Evolutionary conservation across 2,329 filamentous ascomycete species (phyloP).

Genomic region (Arachnomyces sp.): DNA sequence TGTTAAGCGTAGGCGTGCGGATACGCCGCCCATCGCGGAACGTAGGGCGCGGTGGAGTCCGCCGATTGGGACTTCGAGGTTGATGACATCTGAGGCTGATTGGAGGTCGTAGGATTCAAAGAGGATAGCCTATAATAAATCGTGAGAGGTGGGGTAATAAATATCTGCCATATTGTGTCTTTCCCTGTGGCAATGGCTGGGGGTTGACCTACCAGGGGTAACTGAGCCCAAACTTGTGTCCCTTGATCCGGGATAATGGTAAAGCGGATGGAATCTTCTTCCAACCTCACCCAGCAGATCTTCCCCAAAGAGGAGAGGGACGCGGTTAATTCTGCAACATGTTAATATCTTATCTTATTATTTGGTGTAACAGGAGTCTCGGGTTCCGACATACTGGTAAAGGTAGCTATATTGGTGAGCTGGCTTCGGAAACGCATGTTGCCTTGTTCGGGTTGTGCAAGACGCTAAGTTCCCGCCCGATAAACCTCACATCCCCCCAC

Average conservation of each 20-base stretch:
- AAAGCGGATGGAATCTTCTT: slow-evolving; percentile 80
- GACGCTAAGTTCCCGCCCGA: background rate
- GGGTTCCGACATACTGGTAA: slow-evolving; percentile 39
- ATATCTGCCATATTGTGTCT: background rate
- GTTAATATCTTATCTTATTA: slow-evolving; percentile 6
- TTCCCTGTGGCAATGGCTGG: background rate
- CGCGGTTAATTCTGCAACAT: slow-evolving; percentile 48
- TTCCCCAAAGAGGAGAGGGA: slow-evolving; percentile 62
- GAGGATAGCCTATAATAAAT: slow-evolving; percentile 57
- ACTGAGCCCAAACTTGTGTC: slow-evolving; percentile 91
- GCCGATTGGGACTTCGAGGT: slow-evolving; percentile 86
- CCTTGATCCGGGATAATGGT: slow-evolving; percentile 92
- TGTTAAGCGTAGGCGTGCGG: slow-evolving; percentile 78
- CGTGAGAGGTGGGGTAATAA: background rate
- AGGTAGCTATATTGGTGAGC: slow-evolving; percentile 44
- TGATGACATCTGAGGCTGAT: slow-evolving; percentile 88
- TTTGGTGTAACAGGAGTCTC: slow-evolving; percentile 1
- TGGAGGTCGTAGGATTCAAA: slow-evolving; percentile 87
- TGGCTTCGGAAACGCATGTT: slow-evolving; percentile 47
- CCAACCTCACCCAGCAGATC: slow-evolving; percentile 82
- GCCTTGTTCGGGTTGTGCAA: background rate
- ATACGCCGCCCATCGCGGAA: slow-evolving; percentile 72
- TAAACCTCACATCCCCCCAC: background rate
- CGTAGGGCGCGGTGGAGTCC: slow-evolving; percentile 85
- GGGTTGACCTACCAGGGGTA: slow-evolving; percentile 29